Percentiles rank a stretch among this genome's conserved stretches.
Conservation (phyloP, 208 protist genomes). For the Wallacemonas sp. region DNA sequence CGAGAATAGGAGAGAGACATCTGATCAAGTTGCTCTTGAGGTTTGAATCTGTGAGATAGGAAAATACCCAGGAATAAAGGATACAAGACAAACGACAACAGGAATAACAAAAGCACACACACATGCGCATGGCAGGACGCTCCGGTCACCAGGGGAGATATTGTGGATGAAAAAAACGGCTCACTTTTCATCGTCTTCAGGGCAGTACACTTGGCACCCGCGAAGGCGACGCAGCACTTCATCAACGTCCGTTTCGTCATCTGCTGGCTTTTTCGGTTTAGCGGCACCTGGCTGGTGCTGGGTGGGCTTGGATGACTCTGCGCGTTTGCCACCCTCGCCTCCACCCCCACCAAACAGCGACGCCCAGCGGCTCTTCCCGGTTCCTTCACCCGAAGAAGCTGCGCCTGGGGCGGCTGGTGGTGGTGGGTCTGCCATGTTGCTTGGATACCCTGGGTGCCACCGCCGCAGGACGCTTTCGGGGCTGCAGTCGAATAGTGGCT, state of each 20-base stretch:
- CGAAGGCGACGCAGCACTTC: constrained; percentile 61
- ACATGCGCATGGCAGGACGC: too few species aligned
- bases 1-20: too few species aligned
- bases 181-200: constrained; percentile 53
- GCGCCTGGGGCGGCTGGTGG: constrained; percentile 1
- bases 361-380: constrained; percentile 10
- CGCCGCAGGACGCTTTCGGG: constrained; percentile 67
- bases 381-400: background rate
- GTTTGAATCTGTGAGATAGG: too few species aligned
- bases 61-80: too few species aligned
- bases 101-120: too few species aligned
- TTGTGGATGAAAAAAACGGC: too few species aligned
- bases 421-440: constrained; percentile 77
- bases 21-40: too few species aligned
- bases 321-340: background rate
- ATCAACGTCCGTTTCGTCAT: constrained; percentile 61
- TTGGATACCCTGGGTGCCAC: constrained; percentile 88
- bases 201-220: constrained; percentile 83
- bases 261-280: constrained; percentile 20
- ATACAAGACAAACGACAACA: too few species aligned
- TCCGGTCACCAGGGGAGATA: too few species aligned
- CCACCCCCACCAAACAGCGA: constrained; percentile 5
- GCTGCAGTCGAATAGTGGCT: constrained; percentile 74
- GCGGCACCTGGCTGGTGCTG: background rate
- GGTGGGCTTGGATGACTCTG: background rate